A percentile compares a stretch with the other conserved stretches of the same genome.
Evolutionary conservation across 1,139 yeast species (phyloP).

Genomic region (Blastobotrys malaysiensis): DNA sequence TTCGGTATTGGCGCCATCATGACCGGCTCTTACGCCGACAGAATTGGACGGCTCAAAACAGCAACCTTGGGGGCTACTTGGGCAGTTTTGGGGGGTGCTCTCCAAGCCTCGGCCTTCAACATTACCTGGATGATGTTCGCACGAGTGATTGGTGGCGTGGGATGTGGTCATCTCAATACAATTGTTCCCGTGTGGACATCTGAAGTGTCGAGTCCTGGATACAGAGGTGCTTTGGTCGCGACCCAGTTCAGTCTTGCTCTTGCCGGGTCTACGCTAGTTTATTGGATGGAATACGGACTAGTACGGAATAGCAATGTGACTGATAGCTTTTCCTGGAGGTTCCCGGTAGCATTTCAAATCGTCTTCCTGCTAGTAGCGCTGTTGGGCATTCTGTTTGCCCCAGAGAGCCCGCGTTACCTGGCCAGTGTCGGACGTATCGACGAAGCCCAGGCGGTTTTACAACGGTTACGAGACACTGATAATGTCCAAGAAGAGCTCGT

Average conservation of each 20-base stretch:
- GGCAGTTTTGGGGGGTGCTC: slow-evolving; percentile 1
- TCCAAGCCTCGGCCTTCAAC: slow-evolving; percentile 1
- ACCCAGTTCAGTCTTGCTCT: slow-evolving; percentile 1
- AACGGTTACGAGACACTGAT: background rate
- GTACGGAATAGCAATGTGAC: background rate
- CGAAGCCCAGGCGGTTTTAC: slow-evolving; percentile 30
- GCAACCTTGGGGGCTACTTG: background rate
- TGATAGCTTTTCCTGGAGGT: slow-evolving; percentile 5
- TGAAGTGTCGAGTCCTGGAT: background rate
- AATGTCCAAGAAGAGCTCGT: slow-evolving; percentile 14
- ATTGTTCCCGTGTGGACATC: slow-evolving; percentile 2
- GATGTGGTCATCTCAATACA: slow-evolving; percentile 2
- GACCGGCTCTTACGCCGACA: slow-evolving; percentile 1
- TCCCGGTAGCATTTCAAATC: slow-evolving; percentile 4
- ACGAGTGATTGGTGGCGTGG: slow-evolving; percentile 1
- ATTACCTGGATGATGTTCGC: slow-evolving; percentile 6
- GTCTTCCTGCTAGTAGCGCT: slow-evolving; percentile 34
- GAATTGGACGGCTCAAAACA: background rate
- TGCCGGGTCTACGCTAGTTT: background rate
- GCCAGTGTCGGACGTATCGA: slow-evolving; percentile 38
- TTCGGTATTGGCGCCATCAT: slow-evolving; percentile 3
- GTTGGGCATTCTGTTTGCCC: slow-evolving; percentile 34
- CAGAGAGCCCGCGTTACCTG: slow-evolving; percentile 56
- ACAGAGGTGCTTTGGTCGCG: slow-evolving; percentile 1
- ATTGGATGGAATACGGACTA: slow-evolving; percentile 3